These are phyloP conservation scores for Hibiscus tridactylites DNA, from an alignment of 345 rosid species.

Conservation along the genomic window DNA sequence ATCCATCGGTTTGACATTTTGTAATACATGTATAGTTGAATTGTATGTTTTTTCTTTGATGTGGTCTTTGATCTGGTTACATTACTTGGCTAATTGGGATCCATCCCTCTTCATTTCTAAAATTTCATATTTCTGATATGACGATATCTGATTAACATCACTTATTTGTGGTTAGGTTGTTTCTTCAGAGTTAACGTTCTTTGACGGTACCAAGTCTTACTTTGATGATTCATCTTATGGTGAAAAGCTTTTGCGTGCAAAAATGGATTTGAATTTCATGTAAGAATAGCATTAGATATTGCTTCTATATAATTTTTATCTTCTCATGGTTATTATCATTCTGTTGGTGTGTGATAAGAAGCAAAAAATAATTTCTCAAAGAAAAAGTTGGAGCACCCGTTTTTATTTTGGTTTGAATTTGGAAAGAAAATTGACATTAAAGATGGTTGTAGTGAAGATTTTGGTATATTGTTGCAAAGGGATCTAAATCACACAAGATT, in stretches of 20 bases:
- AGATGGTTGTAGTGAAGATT: background rate
- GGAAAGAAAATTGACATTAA: background rate
- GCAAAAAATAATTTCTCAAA: background rate
- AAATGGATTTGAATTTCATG: conserved; percentile 94
- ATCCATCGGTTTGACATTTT: background rate
- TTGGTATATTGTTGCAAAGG: background rate
- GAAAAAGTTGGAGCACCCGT: background rate
- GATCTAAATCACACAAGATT: background rate
- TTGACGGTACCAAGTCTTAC: conserved; percentile 85
- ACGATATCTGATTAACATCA: background rate
- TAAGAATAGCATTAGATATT: conserved; percentile 28
- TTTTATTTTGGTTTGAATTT: background rate
- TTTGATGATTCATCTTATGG: conserved; percentile 67
- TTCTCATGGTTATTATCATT: background rate
- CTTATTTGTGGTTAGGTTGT: conserved; percentile 49
- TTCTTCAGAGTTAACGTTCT: conserved; percentile 92
- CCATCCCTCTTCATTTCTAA: background rate
- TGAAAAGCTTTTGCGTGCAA: conserved; percentile 93
- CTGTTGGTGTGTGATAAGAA: background rate
- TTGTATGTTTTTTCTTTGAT: background rate
- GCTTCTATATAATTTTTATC: background rate
- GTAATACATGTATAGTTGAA: background rate
- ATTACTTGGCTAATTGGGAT: background rate
- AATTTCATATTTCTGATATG: background rate
- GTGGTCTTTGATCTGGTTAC: background rate